These are phyloP conservation scores for Aspergillus sp. DNA, from an alignment of 2,329 filamentous ascomycete genomes.

Conservation along the genomic window DNA sequence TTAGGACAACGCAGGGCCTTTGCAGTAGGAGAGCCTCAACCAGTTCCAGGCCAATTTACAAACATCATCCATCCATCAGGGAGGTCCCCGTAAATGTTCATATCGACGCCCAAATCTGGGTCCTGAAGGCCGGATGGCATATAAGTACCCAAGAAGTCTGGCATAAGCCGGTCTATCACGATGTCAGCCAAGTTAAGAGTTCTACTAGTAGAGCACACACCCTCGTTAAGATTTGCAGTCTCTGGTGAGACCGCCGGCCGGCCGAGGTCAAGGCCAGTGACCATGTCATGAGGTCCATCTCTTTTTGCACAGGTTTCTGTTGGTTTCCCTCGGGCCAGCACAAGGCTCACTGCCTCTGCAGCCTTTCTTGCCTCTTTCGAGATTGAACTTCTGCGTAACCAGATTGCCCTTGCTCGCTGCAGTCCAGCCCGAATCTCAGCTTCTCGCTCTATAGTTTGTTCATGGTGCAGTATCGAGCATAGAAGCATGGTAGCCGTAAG, in stretches of 20 bases:
- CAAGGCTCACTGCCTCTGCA: constrained; percentile 17
- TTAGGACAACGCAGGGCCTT: no score
- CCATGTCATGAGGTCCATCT: neutral
- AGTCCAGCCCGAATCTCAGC: constrained; percentile 24
- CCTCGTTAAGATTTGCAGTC: neutral
- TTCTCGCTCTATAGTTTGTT: constrained; percentile 8
- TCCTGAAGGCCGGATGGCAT: neutral
- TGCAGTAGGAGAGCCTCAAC: neutral
- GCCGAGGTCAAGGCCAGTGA: neutral
- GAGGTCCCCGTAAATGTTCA: neutral
- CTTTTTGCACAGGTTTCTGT: neutral
- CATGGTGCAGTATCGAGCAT: constrained; percentile 41
- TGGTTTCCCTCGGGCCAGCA: neutral
- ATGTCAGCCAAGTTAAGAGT: neutral
- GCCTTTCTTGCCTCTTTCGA: constrained; percentile 25
- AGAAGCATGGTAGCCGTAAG: constrained; percentile 64
- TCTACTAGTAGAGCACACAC: neutral
- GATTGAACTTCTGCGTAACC: constrained; percentile 22
- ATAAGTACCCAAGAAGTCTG: neutral
- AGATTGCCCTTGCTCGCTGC: constrained; percentile 20
- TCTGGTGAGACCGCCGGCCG: neutral
- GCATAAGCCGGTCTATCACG: neutral
- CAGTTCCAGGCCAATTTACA: neutral
- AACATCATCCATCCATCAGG: neutral
- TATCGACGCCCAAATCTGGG: neutral